phyloP scores from a whole-genome alignment of 352 stramenopile species.

The Globisporangium abappressorium region DNA sequence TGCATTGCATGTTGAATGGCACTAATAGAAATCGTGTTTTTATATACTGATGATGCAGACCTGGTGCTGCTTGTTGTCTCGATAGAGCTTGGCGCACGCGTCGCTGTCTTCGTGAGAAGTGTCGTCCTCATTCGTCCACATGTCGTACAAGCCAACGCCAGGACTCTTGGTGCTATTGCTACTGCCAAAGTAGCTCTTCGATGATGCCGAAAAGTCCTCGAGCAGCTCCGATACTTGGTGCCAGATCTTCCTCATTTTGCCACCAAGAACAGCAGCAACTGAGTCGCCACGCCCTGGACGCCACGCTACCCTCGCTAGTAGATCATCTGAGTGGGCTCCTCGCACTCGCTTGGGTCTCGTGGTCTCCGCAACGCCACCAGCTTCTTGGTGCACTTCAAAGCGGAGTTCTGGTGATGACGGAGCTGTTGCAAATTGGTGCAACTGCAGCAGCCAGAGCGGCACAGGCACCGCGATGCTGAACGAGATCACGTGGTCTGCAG shows the following conservation, averaged over 20 bases:
- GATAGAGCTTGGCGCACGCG: slow-evolving; percentile 37
- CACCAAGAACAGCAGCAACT: not conserved
- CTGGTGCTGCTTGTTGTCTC: slow-evolving; percentile 39
- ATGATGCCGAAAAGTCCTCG: not conserved
- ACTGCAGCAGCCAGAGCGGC: slow-evolving; percentile 4
- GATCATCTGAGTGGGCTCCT: not conserved
- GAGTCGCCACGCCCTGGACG: no score
- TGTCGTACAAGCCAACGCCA: not conserved
- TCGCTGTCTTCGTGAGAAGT: slow-evolving; percentile 24
- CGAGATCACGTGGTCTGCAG: not conserved
- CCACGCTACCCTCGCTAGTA: not conserved
- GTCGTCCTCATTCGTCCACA: slow-evolving; percentile 6
- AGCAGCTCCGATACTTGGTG: not conserved
- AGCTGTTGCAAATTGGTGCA: slow-evolving; percentile 1
- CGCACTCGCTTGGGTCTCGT: not conserved
- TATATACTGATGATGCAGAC: slow-evolving; percentile 54
- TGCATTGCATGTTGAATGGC: not conserved
- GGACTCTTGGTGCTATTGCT: not conserved
- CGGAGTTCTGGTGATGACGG: not conserved
- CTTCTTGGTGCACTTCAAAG: not conserved
- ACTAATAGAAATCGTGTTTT: not conserved
- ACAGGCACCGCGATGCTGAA: not conserved
- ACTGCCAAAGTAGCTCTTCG: not conserved
- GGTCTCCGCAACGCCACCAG: not conserved
- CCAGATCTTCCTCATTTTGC: not conserved